Evolutionary conservation across 1,284 basidiomycete species (phyloP), one percentile per base, ranked within the genome.

Genomic region (Rhodofomes roseus): DNA sequence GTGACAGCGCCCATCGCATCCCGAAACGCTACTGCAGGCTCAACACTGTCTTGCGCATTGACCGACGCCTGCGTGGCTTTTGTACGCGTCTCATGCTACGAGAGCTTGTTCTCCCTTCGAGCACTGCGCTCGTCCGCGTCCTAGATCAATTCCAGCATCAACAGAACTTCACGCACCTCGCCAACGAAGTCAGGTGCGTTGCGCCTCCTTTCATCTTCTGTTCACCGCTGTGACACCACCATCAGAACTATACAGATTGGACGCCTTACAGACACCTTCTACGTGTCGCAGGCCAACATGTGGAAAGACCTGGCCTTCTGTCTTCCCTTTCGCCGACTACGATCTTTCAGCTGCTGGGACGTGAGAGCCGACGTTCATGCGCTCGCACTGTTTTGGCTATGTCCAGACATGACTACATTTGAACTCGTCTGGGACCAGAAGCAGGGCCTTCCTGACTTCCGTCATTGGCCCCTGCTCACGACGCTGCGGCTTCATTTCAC

Each of bases 291-390:
- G 14, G 14, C 46, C 27, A 7, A 4, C 2, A 12, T 23, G 3
- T 44, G 43, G 43, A 6, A 44, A 25, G 20, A 20, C 20, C 5
- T 29, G 18, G 14, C 1, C 16, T 9, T 2, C 14, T 27, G 25
- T 48, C 31, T 48, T 18, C 58, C 58, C 5, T 59, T 59, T 31
- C 22, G 5, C 8, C 34, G 39, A 12, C 44, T 59, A 2, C 58
- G 34, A 8, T 55, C 58, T 7, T 60, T 60, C 54, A 43, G 23
- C 16, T 60, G 55, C 29, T 44, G 7, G 48, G 23, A 46, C 37
- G 55, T 27, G 16, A 31, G 44, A 4, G 23, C 29, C 9, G 16
- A 31, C 40, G 16, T 22, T 8, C 25, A 46, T 8, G 7, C 31
- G 7, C n/a, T 60, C 31, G 27, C 31, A 9, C n/a, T 48, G 14